Base-by-base conservation (phyloP, 805 yeast genomes). In the Ogataea saltuana region DNA sequence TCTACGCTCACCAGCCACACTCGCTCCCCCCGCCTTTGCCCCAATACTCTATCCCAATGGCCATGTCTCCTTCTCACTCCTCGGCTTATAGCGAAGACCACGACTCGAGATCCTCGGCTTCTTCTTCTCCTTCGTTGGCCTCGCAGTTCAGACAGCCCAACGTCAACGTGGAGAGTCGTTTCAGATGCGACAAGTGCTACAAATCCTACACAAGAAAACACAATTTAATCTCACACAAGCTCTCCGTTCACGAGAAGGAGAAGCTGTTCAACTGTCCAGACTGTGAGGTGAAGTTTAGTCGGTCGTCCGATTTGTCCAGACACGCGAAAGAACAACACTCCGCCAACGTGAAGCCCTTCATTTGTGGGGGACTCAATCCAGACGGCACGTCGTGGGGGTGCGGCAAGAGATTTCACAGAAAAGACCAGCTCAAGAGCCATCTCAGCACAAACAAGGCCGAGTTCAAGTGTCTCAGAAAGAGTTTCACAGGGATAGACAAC, bases 131-230 rank as follows among this genome's bases (percentile, higher is more conserved):
- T 4, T 20, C 35, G 29, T 8, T 35, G 2, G 28, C 39, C 8
- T 10, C 29, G 5, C 25, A 13, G 19, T 11, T 17, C 31, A 29
- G 35, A 18, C 17, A 25, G 12, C 15, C 12, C 34, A 23, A 18
- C 12, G 20, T 23, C 31, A 34, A 4, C 12, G 15, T 25, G 10
- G 53, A 44, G 16, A 44, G 45, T 23, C 44, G 56, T 10, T 58
- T 58, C 45, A 43, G 48, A 26, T 58, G 63, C 45, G 59, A 54
- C 39, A 42, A 45, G 29, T 58, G 63, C 39, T 39, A 32, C 27
- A 58, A 58, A 36, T 51, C 61, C 4, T 58, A 58, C 39, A 58
- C 63, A 4, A 42, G 61, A 38, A 58, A 57, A 30, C 61, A 58
- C 44, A 58, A 58, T 27, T 38, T 58, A 22, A 49, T 58, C 10